Evolutionary conservation across 2,329 filamentous ascomycete species (phyloP), one percentile per base, ranked within the genome.

Genomic region (Lachnellula subtilissima): DNA sequence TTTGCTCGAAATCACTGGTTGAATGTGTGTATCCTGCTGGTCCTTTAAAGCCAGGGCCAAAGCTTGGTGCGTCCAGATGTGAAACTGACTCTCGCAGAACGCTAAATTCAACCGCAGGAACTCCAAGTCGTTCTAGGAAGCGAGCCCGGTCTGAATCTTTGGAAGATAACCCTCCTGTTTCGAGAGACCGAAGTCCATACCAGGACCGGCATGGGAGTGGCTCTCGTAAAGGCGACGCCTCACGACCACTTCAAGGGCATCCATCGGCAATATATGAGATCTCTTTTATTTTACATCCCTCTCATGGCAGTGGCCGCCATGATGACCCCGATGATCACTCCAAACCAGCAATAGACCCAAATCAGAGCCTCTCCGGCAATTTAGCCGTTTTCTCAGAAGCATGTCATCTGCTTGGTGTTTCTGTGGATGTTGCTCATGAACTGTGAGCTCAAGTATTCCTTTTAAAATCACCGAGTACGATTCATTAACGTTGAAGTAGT

Each of bases 1-100:
- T 53, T 15, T 53, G 52, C 36, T 5, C 25, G 12, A 48, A 53
- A 19, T 48, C 43, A 23, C 19, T 9, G 12, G 23, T 39, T 12
- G 37, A 43, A 12, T 53, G 52, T 37, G 28, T 22, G 9, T 53
- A 53, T 40, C 52, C 22, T 28, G 17, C 47, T 23, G 32, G 43
- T 4, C 28, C 52, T 11, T 22, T 48, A 0, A 53, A 53, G 36
- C 52, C 52, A 4, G 52, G 52, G 4, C 52, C 52, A 15, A 53
- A 53, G 25, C n/a, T 53, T 48, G 52, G 52, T 48, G 14, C 9
- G 36, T 22, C 25, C 43, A 19, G 19, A 9, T 3, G 15, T 45
- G n/a, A 12, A n/a, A 19, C 19, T 45, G 11, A 32, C 9, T 39
- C 52, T 25, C 11, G 50, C 45, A 28, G 19, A 22, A 19, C 4